Percentiles rank a stretch among this genome's conserved stretches.
Evolutionary conservation across 2,329 filamentous ascomycete species (phyloP).

Genomic region (Hypoxylon sp.): DNA sequence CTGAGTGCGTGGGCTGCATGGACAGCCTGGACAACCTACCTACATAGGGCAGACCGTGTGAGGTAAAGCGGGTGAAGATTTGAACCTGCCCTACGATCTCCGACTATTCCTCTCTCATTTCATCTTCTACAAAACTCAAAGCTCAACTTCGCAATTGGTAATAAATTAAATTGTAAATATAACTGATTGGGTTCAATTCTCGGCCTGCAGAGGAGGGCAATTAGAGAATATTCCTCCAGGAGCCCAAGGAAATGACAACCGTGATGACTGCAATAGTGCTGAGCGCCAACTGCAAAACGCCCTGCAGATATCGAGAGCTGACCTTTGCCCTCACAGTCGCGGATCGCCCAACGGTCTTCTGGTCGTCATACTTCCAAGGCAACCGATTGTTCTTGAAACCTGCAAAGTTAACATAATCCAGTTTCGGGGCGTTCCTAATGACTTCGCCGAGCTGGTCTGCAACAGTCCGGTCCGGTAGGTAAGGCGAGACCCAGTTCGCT

Average conservation of each 20-base stretch:
- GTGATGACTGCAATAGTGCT: not conserved
- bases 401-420: not conserved
- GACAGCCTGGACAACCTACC: too few species aligned
- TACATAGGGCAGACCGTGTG: too few species aligned
- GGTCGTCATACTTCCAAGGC: conserved; percentile 4
- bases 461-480: not conserved
- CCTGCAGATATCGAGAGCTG: not conserved
- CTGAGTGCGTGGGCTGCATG: too few species aligned
- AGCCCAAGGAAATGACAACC: conserved; percentile 1
- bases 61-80: too few species aligned
- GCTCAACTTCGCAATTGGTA: not conserved
- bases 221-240: not conserved
- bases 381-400: not conserved
- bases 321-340: not conserved
- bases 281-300: not conserved
- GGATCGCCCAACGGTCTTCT: not conserved
- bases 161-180: not conserved
- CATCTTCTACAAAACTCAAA: not conserved
- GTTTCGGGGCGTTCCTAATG: not conserved
- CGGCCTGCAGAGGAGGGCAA: not conserved
- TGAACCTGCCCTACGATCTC: too few species aligned
- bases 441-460: not conserved
- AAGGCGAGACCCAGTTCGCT: not conserved
- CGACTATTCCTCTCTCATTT: not conserved
- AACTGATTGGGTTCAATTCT: too few species aligned